Base-by-base conservation (phyloP, 2,329 filamentous ascomycete genomes). In the Scedosporium minutisporum region DNA sequence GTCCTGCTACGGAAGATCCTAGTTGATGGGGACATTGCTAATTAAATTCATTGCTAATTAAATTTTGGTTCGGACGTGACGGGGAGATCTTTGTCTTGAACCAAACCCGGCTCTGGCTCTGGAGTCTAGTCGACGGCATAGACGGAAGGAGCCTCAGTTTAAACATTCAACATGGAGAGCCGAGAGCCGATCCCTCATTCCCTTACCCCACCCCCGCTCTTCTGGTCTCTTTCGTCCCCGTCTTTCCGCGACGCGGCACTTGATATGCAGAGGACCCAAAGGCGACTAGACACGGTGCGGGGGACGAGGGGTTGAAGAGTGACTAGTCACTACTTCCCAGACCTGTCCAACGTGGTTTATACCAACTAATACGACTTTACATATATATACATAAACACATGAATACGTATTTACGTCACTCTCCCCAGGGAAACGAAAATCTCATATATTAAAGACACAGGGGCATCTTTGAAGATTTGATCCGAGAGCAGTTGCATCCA, bases 201-300 rank as follows among this genome's bases (percentile, higher is more conserved):
- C 10, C 25, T 25, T 18, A 53, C 48, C 48, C 48, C 48, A 53
- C 48, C 42, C 21, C 48, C 48, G n/a, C 48, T 53, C 48, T 53
- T 12, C 6, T 27, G 3, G 9, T 12, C 10, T 53, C 57, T 58
- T 41, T 58, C 57, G 57, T 58, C 57, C 57, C 57, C 57, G 57
- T 58, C 57, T 42, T 23, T 58, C 57, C 57, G 57, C 57, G 57
- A 58, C 18, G 25, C 57, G 57, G 27, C 27, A 58, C 57, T 58
- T 33, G 16, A 6, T 58, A 42, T 33, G 53, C 53, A 27, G 14
- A 25, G 16, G 21, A 57, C 21, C 53, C 14, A 57, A 21, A 25
- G 21, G 53, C 53, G 27, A 25, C 53, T 33, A 33, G 29, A 9
- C 29, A 33, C 1, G 16, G 53, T 25, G 23, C 14, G 14, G 14